Percentiles rank a stretch among this genome's conserved stretches.
phyloP scores from a whole-genome alignment of 495 filamentous ascomycete species.

The Daldinia concentrica region DNA sequence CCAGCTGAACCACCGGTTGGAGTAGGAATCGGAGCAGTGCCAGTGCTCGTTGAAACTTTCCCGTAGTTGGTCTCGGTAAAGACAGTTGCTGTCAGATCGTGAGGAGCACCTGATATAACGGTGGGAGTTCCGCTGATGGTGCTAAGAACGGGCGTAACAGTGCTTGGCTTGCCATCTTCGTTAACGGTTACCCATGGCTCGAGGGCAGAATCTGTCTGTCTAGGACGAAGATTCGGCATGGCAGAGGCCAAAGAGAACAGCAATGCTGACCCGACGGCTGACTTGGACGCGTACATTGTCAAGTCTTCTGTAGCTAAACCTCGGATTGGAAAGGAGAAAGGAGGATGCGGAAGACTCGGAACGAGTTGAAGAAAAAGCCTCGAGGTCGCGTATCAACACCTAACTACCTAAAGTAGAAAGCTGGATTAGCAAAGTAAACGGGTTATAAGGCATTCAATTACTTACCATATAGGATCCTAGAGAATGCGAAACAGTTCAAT shows the following conservation, averaged over 20 bases:
- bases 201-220: slow-evolving; percentile 38
- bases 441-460: background rate
- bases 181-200: slow-evolving; percentile 55
- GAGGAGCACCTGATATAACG: slow-evolving; percentile 50
- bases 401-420: background rate
- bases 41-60: slow-evolving; percentile 45
- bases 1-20: slow-evolving; percentile 42
- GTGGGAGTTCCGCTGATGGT: slow-evolving; percentile 53
- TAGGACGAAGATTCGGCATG: slow-evolving; percentile 30
- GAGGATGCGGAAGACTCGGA: slow-evolving; percentile 23
- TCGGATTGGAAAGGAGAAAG: background rate
- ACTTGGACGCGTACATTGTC: slow-evolving; percentile 22
- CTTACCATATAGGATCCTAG: background rate
- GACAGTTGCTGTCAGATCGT: slow-evolving; percentile 53
- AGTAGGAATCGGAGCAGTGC: slow-evolving; percentile 41
- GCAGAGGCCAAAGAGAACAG: slow-evolving; percentile 33
- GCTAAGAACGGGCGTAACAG: slow-evolving; percentile 52
- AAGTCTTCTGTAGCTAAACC: background rate
- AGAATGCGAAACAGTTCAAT: slow-evolving; percentile 10
- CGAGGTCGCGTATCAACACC: slow-evolving; percentile 13
- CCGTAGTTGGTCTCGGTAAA: slow-evolving; percentile 49
- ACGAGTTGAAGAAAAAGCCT: slow-evolving; percentile 2
- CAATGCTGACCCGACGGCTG: slow-evolving; percentile 20
- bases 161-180: slow-evolving; percentile 48
- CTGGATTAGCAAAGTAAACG: background rate